Evolutionary conservation across 2,329 filamentous ascomycete species (phyloP).

Genomic region (Fusarium coicis): DNA sequence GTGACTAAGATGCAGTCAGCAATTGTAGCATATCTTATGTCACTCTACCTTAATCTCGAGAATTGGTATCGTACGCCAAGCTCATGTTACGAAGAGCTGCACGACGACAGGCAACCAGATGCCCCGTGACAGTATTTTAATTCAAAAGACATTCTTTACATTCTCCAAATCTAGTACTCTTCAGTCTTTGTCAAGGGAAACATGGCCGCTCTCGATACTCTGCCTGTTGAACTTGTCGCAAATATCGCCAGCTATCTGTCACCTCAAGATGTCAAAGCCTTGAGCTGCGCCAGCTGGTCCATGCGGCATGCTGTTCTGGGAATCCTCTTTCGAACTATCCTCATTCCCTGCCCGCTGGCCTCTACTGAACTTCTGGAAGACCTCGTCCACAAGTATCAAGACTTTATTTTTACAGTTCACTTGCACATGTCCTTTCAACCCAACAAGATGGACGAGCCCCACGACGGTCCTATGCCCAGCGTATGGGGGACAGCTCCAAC

Average conservation of each 20-base stretch:
- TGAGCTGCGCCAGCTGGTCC: background rate
- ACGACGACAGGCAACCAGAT: background rate
- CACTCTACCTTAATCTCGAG: background rate
- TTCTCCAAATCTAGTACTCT: accelerated
- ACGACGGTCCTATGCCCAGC: background rate
- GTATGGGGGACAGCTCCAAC: background rate
- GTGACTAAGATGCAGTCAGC: too few relatives aligned
- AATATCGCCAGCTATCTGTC: background rate
- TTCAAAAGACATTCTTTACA: too few relatives aligned
- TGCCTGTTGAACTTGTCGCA: background rate
- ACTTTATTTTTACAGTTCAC: background rate
- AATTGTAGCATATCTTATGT: too few relatives aligned
- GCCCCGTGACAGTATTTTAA: background rate
- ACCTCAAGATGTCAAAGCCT: background rate
- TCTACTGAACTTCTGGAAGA: background rate
- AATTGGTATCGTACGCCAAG: background rate
- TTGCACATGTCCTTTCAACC: background rate
- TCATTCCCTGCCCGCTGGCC: background rate
- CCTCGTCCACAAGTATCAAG: background rate
- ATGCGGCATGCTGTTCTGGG: background rate
- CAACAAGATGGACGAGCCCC: background rate
- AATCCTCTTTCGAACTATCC: background rate
- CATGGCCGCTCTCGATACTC: background rate
- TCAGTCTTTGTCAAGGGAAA: accelerated
- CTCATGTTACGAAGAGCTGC: accelerated